Conservation (phyloP, 2,329 filamentous ascomycete genomes). For the Salinomyces thailandicus region DNA sequence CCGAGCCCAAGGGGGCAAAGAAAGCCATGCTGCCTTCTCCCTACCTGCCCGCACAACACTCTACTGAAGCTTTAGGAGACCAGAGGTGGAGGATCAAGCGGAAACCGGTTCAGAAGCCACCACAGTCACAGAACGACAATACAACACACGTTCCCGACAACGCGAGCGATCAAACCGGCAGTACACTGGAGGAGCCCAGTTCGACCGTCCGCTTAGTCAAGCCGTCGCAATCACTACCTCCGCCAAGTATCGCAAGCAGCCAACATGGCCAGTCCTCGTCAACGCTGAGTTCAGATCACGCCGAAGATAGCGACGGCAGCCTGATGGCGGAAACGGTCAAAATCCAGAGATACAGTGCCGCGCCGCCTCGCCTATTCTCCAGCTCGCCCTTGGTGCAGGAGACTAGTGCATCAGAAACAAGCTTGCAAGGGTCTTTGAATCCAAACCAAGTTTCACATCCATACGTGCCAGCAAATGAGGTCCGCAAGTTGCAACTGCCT, state of each 20-base stretch:
- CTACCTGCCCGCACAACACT: constrained; percentile 15
- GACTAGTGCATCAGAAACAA: constrained; percentile 18
- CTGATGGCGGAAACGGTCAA: constrained; percentile 4
- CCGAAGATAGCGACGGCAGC: constrained; percentile 2
- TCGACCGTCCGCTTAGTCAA: constrained; percentile 26
- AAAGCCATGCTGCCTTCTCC: constrained; percentile 6
- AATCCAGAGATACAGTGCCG: constrained; percentile 6
- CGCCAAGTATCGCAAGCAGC: constrained; percentile 5
- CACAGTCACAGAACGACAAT: constrained; percentile 17
- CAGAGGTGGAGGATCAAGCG: constrained; percentile 12
- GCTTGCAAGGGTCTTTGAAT: constrained; percentile 11
- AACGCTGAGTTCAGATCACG: neutral
- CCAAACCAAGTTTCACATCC: constrained; percentile 22
- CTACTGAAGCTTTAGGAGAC: constrained; percentile 14
- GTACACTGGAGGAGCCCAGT: constrained; percentile 4
- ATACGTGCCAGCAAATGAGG: constrained; percentile 16
- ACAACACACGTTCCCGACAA: constrained; percentile 8
- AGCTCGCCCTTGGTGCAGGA: constrained; percentile 10
- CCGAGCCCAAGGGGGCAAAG: constrained; percentile 15
- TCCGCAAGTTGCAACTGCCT: constrained; percentile 13
- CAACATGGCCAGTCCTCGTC: constrained; percentile 3
- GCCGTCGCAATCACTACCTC: constrained; percentile 16
- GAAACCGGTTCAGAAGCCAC: constrained; percentile 19
- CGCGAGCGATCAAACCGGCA: constrained; percentile 1
- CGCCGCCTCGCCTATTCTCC: constrained; percentile 11